phyloP scores from a whole-genome alignment of 73 alveolate species.

The Paramecium pentaurelia region DNA sequence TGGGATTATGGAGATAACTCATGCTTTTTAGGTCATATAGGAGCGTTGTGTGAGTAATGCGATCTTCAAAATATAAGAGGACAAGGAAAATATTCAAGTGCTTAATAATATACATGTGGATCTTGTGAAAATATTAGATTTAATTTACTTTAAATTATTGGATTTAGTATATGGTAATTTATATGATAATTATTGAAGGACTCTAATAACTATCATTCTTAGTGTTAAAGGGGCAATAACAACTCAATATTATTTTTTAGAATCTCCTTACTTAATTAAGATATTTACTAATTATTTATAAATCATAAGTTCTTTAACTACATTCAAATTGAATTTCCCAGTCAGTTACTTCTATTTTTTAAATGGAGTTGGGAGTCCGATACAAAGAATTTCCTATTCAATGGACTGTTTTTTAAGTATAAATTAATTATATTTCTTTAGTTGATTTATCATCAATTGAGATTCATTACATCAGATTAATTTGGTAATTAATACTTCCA shows the following conservation, averaged over 20 bases:
- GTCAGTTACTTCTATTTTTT: background rate
- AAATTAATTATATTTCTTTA: background rate
- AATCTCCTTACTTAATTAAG: background rate
- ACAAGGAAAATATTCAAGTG: background rate
- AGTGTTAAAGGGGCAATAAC: background rate
- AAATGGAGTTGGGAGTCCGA: background rate
- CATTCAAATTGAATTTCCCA: background rate
- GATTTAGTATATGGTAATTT: background rate
- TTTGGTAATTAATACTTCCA: slow-evolving; percentile 15
- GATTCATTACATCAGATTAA: background rate
- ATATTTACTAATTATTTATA: background rate
- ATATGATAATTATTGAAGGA: background rate
- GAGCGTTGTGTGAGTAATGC: slow-evolving; percentile 50
- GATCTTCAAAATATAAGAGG: background rate
- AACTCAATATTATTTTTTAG: background rate
- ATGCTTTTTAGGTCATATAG: slow-evolving; percentile 38
- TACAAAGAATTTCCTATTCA: background rate
- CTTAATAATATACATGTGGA: slow-evolving; percentile 10
- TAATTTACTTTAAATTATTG: background rate
- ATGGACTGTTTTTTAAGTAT: background rate
- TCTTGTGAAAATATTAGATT: background rate
- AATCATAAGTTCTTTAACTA: background rate
- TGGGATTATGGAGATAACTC: slow-evolving; percentile 39
- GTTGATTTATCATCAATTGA: background rate
- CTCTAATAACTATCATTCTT: background rate